A percentile compares a stretch with the other conserved stretches of the same genome.
Conservation (phyloP, 768 basidiomycete genomes). For the Xanthoconium purpureum region DNA sequence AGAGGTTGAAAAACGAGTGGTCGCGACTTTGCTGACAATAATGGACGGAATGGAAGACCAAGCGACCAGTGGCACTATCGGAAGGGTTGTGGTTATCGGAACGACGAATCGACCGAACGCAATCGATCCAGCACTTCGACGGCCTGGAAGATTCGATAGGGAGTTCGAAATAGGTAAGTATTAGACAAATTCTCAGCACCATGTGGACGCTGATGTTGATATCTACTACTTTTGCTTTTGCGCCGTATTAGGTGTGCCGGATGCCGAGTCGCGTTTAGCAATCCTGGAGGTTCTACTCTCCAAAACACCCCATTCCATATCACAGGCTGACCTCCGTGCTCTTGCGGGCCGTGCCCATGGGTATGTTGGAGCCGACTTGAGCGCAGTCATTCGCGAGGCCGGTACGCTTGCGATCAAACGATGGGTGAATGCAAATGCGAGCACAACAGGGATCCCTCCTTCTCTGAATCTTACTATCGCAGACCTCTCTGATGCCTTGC, state of each 20-base stretch:
- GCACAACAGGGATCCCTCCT: slow-evolving; percentile 4
- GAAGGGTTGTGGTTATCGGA: slow-evolving; percentile 88
- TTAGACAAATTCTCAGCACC: background rate
- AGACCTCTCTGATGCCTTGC: slow-evolving; percentile 72
- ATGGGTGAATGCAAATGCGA: slow-evolving; percentile 44
- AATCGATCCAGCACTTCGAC: slow-evolving; percentile 86
- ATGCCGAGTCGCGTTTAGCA: slow-evolving; percentile 75
- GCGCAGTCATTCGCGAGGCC: slow-evolving; percentile 88
- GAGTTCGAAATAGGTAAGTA: slow-evolving; percentile 89
- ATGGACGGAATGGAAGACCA: slow-evolving; percentile 83
- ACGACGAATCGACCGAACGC: slow-evolving; percentile 96
- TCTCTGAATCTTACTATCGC: slow-evolving; percentile 46
- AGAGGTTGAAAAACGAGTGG: slow-evolving; percentile 94
- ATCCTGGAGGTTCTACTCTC: slow-evolving; percentile 84
- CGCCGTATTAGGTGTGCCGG: slow-evolving; percentile 69
- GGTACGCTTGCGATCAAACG: slow-evolving; percentile 90
- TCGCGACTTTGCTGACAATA: slow-evolving; percentile 90
- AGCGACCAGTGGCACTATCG: slow-evolving; percentile 36
- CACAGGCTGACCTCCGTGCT: slow-evolving; percentile 53
- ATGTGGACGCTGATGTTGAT: background rate
- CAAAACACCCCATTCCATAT: slow-evolving; percentile 75
- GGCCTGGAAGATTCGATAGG: slow-evolving; percentile 89
- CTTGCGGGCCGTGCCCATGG: slow-evolving; percentile 86
- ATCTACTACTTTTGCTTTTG: background rate
- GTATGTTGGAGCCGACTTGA: slow-evolving; percentile 95